Evolutionary conservation across 2,329 filamentous ascomycete genomes (phyloP), one percentile per base, ranked within the genome.

Genomic region (Sporothrix pallida): DNA sequence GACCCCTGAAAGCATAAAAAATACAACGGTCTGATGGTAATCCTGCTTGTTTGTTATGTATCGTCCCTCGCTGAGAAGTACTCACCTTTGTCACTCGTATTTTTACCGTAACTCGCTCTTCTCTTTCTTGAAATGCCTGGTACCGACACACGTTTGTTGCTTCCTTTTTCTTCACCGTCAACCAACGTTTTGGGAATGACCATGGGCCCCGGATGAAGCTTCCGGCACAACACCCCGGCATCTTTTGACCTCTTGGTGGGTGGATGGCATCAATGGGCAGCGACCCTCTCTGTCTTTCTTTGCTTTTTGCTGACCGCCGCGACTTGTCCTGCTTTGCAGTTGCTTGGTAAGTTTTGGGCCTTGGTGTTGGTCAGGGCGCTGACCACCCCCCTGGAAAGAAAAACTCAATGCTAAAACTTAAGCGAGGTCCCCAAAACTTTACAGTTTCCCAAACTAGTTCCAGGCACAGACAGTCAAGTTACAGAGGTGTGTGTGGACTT

Each of bases 401-500:
- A 37, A 37, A 37, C 31, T 37, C 31, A 37, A 44, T 48, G 62
- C 60, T 48, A 67, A 67, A 67, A 67, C 62, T 44, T 67, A 26
- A 48, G 60, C 62, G 62, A 48, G 42, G 62, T 17, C 62, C 62
- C 62, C 37, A 63, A 65, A 65, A 48, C 62, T 26, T 65, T 65
- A 46, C 62, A 65, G 8, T 44, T 37, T 37, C 4, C 42, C 62
- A 37, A 46, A 65, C 42, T 67, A 67, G 62, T 48, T 67, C 58
- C 62, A 67, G 42, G 62, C 62, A 67, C 62, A 26, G 62, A 67
- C 62, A 46, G 31, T 37, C 31, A 37, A 37, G 31, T 37, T 37
- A 12, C 42, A 46, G 42, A 10, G 60, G 31, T 63, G 62, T 37
- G 42, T 67, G 62, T 48, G 62, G 62, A 20, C 31, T 37, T 26